Percentiles rank a stretch among this genome's conserved stretches.
Conservation (phyloP, 2,329 filamentous ascomycete species). For the Nigrospora oryzae region DNA sequence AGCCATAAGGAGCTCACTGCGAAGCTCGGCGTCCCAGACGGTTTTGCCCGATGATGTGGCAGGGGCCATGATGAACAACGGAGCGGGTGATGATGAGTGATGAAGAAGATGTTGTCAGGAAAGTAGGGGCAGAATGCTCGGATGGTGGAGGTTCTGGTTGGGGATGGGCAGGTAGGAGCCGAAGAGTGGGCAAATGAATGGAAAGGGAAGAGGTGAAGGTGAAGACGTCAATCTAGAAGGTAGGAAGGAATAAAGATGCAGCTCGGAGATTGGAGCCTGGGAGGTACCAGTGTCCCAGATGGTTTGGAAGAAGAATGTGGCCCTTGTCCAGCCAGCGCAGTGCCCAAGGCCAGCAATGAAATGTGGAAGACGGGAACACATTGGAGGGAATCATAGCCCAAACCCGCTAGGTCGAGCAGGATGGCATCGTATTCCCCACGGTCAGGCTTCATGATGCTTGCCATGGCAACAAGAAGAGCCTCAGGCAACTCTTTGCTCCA, state of each 20-base stretch:
- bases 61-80: background rate
- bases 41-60: constrained; percentile 5
- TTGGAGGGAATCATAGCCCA: no score
- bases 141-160: background rate
- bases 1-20: constrained; percentile 28
- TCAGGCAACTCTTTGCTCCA: no score
- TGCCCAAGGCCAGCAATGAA: no score
- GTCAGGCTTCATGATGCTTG: no score
- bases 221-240: background rate
- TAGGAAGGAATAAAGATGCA: background rate
- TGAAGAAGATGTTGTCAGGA: background rate
- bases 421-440: no score
- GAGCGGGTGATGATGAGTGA: background rate
- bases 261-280: no score
- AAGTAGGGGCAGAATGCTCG: background rate
- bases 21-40: constrained; percentile 20
- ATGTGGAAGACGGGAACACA: no score
- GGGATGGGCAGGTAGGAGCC: background rate
- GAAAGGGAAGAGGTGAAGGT: background rate
- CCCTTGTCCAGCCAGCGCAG: no score
- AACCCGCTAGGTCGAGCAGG: no score
- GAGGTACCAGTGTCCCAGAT: no score
- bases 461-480: no score
- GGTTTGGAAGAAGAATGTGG: no score
- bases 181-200: background rate